phyloP scores from a whole-genome alignment of 1,139 yeast genomes.

The Debaryomyces coudertii region DNA sequence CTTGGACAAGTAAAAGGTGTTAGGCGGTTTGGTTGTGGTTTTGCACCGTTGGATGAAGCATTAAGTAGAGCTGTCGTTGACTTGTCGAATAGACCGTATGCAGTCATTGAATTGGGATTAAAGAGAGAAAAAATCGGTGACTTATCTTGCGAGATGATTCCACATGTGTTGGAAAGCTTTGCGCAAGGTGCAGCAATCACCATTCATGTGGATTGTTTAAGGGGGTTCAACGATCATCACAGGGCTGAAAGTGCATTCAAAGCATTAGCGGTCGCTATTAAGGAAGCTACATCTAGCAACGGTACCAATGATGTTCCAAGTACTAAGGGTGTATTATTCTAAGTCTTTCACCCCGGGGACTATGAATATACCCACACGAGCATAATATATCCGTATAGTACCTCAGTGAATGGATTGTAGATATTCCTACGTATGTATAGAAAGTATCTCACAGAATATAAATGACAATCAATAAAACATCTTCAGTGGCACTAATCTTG shows the following conservation, averaged over 20 bases:
- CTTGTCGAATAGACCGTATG: slow-evolving; percentile 88
- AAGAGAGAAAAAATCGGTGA: slow-evolving; percentile 94
- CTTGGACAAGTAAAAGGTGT: slow-evolving; percentile 89
- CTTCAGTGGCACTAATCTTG: neutral
- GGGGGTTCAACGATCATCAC: slow-evolving; percentile 96
- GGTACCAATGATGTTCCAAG: slow-evolving; percentile 93
- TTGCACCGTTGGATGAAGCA: slow-evolving; percentile 96
- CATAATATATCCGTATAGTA: neutral
- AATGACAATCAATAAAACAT: neutral
- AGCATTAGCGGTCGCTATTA: slow-evolving; percentile 89
- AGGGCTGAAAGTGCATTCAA: slow-evolving; percentile 95
- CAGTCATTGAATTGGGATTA: slow-evolving; percentile 85
- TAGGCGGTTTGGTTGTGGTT: slow-evolving; percentile 90
- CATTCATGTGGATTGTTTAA: slow-evolving; percentile 87
- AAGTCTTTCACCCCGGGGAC: no score
- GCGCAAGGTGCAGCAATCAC: slow-evolving; percentile 92
- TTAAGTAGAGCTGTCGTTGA: slow-evolving; percentile 93
- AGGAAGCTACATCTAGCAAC: slow-evolving; percentile 79
- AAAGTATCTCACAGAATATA: neutral
- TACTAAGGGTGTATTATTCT: slow-evolving; percentile 89
- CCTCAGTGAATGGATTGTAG: no score
- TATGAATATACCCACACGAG: neutral
- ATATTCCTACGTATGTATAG: neutral
- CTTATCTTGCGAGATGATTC: slow-evolving; percentile 92
- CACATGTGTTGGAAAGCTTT: slow-evolving; percentile 92